Base-by-base conservation (phyloP, 2,329 filamentous ascomycete genomes). In the Blastomyces percursus region DNA sequence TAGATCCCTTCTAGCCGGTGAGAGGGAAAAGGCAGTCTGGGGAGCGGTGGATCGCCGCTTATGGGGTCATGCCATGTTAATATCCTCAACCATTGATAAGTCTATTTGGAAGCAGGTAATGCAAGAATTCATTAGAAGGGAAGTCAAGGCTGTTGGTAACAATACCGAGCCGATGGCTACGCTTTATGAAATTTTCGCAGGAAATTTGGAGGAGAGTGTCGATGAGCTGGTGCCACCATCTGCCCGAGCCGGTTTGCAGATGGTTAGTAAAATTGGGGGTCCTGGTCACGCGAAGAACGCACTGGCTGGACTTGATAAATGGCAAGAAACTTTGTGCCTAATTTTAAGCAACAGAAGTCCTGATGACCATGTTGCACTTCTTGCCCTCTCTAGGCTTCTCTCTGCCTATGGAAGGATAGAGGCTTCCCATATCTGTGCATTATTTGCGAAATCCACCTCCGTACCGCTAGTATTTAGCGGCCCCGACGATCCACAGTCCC, bases 31-130 rank as follows among this genome's bases (percentile, higher is more conserved):
- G 68, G 94, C 94, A 5, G 89, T 95, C 0, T 97, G 93, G 93
- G 82, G 88, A 66, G 92, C 94, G 4, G 93, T 91, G 40, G 94
- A 99, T 73, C 91, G 92, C 73, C 86, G 92, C 58, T 79, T 99
- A 2, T 99, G 95, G 95, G 94, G 91, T 1, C 95, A 99, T 74
- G 95, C 94, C 2, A 89, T 99, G 82, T 81, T 99, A 24, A 87
- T 99, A 44, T 88, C 94, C 74, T 96, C 76, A 7, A 94, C 90
- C 1, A 80, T 89, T 57, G 89, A 90, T 27, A 81, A 79, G 54
- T 78, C 81, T 5, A 80, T 95, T 2, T 97, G 95, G 83, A 95
- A 91, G 73, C 90, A 95, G 72, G 92, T 99, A 32, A 86, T 91
- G 0, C 91, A 96, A 70, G 94, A 99, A 70, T 99, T 99, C 70